Conservation (phyloP, 768 basidiomycete genomes). For the Tricholoma sp. region DNA sequence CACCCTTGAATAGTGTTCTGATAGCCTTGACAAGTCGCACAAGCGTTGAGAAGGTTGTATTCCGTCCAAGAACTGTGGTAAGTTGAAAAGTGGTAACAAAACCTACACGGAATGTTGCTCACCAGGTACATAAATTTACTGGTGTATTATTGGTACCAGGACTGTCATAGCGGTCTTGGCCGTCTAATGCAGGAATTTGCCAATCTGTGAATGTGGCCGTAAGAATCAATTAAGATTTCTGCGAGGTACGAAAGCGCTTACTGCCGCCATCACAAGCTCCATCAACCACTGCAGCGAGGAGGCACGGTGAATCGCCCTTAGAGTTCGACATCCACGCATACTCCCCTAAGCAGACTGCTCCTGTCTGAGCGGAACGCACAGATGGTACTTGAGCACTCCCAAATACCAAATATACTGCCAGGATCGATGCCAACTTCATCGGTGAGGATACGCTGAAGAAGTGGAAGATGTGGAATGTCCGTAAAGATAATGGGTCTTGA, state of each 20-base stretch:
- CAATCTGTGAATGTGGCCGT: conserved; percentile 20
- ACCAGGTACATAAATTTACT: conserved; percentile 35
- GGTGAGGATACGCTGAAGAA: conserved; percentile 1
- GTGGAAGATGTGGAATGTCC: not conserved
- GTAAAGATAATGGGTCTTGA: too few species aligned
- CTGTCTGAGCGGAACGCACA: conserved; percentile 1
- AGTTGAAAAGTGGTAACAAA: not conserved
- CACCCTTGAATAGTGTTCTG: not conserved
- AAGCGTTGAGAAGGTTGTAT: conserved; percentile 52
- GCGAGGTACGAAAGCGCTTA: conserved; percentile 19
- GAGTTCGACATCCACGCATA: conserved; percentile 35
- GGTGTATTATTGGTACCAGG: conserved; percentile 13
- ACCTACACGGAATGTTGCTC: not conserved
- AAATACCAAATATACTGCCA: conserved; percentile 2
- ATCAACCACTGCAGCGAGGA: conserved; percentile 26
- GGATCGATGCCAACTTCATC: conserved; percentile 5
- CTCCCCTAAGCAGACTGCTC: conserved; percentile 23
- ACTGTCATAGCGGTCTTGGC: conserved; percentile 14
- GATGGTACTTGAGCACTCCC: conserved; percentile 5
- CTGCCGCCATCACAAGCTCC: conserved; percentile 31
- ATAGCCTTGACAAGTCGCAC: conserved; percentile 42
- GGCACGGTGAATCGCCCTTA: conserved; percentile 28
- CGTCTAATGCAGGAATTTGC: conserved; percentile 16
- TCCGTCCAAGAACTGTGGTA: conserved; percentile 48
- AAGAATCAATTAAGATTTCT: not conserved